These are phyloP conservation scores for Pulveroboletus sp. DNA, from an alignment of 768 basidiomycete genomes.

Conservation along the genomic window DNA sequence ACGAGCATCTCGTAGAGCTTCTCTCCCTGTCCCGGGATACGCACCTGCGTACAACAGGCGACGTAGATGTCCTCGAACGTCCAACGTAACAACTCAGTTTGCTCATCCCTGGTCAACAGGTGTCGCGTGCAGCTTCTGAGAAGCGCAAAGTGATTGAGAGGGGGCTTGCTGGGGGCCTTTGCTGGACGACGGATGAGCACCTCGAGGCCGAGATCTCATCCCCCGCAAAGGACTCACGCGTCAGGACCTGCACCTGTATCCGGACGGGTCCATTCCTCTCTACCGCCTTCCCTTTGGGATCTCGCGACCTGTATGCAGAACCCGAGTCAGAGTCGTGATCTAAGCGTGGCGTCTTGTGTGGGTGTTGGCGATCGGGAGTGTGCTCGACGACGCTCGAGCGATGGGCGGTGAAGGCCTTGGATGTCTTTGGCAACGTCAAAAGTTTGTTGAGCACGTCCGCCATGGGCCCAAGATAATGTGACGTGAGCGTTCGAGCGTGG, in stretches of 20 bases:
- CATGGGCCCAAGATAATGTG: slow-evolving; percentile 25
- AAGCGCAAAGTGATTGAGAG: slow-evolving; percentile 25
- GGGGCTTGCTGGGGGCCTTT: slow-evolving; percentile 4
- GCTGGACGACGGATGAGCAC: slow-evolving; percentile 7
- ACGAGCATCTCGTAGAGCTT: slow-evolving; percentile 55
- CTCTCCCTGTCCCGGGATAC: slow-evolving; percentile 49
- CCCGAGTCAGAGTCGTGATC: slow-evolving; percentile 64
- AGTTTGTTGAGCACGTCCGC: slow-evolving; percentile 36
- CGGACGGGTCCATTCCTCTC: slow-evolving; percentile 38
- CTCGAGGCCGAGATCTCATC: not conserved
- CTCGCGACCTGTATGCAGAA: slow-evolving; percentile 55
- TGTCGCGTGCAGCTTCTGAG: slow-evolving; percentile 37
- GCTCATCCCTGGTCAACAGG: slow-evolving; percentile 37
- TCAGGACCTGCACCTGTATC: slow-evolving; percentile 45
- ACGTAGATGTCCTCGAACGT: slow-evolving; percentile 56
- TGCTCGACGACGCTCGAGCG: slow-evolving; percentile 36
- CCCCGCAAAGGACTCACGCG: slow-evolving; percentile 28
- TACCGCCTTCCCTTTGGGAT: slow-evolving; percentile 22
- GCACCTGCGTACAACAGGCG: slow-evolving; percentile 54
- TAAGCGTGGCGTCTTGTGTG: slow-evolving; percentile 65
- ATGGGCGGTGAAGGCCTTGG: slow-evolving; percentile 45
- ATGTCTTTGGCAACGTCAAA: slow-evolving; percentile 48
- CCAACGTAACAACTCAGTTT: slow-evolving; percentile 34
- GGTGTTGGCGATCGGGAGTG: slow-evolving; percentile 35
- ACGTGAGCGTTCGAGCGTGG: too few relatives aligned